A percentile compares a stretch with the other conserved stretches of the same genome.
Evolutionary conservation across 1,284 basidiomycete genomes (phyloP).

Genomic region (Cryptococcus floricola): DNA sequence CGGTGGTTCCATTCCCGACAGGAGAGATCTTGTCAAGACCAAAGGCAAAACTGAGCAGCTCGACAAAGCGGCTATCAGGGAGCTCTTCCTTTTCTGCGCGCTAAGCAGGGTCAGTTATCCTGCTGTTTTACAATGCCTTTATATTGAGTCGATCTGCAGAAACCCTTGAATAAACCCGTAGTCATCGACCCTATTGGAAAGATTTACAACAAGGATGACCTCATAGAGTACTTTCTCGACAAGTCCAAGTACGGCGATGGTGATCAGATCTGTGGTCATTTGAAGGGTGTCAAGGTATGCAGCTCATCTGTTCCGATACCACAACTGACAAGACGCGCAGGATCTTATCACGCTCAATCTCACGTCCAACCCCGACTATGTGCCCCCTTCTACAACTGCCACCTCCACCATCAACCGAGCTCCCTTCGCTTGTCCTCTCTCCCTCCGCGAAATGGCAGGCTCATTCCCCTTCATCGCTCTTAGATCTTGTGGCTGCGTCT

Average conservation of each 20-base stretch:
- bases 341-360: conserved; percentile 79
- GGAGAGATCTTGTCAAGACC: conserved; percentile 49
- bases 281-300: conserved; percentile 76
- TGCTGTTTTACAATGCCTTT: background rate
- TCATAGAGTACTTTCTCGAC: conserved; percentile 81
- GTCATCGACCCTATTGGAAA: conserved; percentile 86
- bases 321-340: conserved; percentile 46
- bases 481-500: conserved; percentile 75
- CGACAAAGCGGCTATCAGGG: conserved; percentile 75
- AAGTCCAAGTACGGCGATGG: conserved; percentile 71
- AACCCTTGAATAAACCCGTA: conserved; percentile 74
- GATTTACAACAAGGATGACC: conserved; percentile 87
- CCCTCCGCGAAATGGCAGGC: conserved; percentile 91
- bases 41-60: conserved; percentile 58
- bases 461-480: conserved; percentile 78
- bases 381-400: conserved; percentile 36
- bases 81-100: conserved; percentile 87
- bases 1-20: conserved; percentile 49
- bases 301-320: conserved; percentile 4
- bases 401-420: conserved; percentile 53
- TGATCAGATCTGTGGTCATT: conserved; percentile 77
- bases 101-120: conserved; percentile 70
- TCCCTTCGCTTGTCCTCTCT: conserved; percentile 81
- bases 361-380: conserved; percentile 61
- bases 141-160: conserved; percentile 50